phyloP scores from a whole-genome alignment of 768 basidiomycete species.

The Leccinellum rugosiceps region DNA sequence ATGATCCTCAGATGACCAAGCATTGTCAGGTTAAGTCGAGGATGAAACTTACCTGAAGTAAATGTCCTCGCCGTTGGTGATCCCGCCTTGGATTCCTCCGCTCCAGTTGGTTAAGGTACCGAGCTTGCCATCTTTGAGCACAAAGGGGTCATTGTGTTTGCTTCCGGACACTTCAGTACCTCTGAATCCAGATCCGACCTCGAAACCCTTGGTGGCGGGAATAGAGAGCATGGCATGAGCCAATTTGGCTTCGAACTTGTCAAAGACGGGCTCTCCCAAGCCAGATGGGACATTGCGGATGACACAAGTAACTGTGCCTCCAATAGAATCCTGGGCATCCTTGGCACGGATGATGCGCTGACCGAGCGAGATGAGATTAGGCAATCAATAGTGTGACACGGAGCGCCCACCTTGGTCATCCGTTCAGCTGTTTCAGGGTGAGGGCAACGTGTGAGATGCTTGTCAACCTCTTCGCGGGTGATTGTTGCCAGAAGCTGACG shows the following conservation, averaged over 20 bases:
- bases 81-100: slow-evolving; percentile 96
- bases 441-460: slow-evolving; percentile 84
- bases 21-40: neutral
- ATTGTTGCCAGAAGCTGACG: slow-evolving; percentile 72
- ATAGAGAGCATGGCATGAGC: slow-evolving; percentile 99
- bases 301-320: slow-evolving; percentile 97
- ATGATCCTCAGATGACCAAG: slow-evolving; percentile 8
- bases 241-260: slow-evolving; percentile 95
- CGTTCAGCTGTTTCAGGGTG: slow-evolving; percentile 82
- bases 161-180: slow-evolving; percentile 93
- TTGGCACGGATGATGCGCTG: slow-evolving; percentile 95
- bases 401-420: slow-evolving; percentile 73
- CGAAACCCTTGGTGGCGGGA: slow-evolving; percentile 97
- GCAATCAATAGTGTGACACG: slow-evolving; percentile 33
- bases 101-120: slow-evolving; percentile 93
- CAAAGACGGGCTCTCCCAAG: slow-evolving; percentile 95
- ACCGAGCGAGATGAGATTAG: slow-evolving; percentile 15
- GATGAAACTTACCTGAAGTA: slow-evolving; percentile 78
- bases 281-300: slow-evolving; percentile 88
- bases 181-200: slow-evolving; percentile 94
- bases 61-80: slow-evolving; percentile 94
- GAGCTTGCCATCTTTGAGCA: slow-evolving; percentile 65
- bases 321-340: slow-evolving; percentile 88
- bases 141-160: slow-evolving; percentile 90
- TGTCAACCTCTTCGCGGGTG: slow-evolving; percentile 86